A percentile compares a stretch with the other conserved stretches of the same genome.
Conservation (phyloP, 139 green algal genomes). For the Raphidocelis subcapitata region DNA sequence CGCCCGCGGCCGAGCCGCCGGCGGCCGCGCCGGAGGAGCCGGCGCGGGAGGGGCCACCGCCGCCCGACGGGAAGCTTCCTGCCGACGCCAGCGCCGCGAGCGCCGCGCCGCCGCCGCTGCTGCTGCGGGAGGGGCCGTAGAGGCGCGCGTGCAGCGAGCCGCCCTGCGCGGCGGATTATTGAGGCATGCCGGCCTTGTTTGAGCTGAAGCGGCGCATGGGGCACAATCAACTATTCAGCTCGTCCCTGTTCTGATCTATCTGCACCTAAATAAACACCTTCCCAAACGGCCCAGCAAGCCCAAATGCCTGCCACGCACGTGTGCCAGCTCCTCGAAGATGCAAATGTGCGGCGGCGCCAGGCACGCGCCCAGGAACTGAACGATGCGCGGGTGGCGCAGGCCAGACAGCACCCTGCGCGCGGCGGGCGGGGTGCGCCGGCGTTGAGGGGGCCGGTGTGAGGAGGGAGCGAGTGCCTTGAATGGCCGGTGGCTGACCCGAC, state of each 20-base stretch:
- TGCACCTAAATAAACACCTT: not conserved
- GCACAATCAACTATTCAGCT: too few species aligned
- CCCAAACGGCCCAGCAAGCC: too few species aligned
- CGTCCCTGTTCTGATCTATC: too few species aligned
- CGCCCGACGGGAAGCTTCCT: conserved; percentile 1
- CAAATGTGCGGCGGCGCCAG: conserved; percentile 58
- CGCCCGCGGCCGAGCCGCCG: not conserved
- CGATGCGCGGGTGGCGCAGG: conserved; percentile 49
- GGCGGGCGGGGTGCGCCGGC: too few species aligned
- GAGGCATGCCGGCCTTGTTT: too few species aligned
- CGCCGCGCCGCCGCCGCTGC: conserved; percentile 3
- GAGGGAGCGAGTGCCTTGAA: too few species aligned
- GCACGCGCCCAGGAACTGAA: conserved; percentile 43
- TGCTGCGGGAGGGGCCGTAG: conserved; percentile 29
- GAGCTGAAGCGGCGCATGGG: too few species aligned
- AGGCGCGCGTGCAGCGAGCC: conserved; percentile 48
- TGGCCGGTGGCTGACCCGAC: too few species aligned
- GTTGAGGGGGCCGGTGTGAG: too few species aligned
- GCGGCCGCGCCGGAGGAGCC: not conserved
- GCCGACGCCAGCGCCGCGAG: conserved; percentile 5
- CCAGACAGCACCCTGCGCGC: conserved; percentile 28
- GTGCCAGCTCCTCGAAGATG: conserved; percentile 60
- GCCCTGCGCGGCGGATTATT: conserved; percentile 31
- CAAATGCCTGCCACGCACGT: too few species aligned
- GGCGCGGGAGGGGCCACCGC: conserved; percentile 26